Evolutionary conservation across 2,329 filamentous ascomycete species (phyloP), one percentile per base, ranked within the genome.

Genomic region (Colletotrichum sp.): DNA sequence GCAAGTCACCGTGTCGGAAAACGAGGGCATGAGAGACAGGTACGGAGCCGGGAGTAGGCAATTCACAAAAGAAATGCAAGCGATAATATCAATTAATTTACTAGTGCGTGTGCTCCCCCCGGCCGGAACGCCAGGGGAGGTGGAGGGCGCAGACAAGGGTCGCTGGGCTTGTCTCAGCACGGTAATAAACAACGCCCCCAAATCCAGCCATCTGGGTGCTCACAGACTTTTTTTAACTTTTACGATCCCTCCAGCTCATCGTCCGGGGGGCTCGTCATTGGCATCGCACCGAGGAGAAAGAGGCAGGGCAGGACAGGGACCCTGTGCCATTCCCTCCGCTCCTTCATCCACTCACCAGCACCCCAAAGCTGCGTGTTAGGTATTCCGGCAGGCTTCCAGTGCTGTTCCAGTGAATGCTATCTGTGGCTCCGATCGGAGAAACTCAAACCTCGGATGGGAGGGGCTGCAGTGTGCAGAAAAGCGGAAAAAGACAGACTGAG

Each of bases 161-260:
- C 10, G 16, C 39, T n/a, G 64, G 74, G 49, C 74, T 73, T 65
- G 74, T 76, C 70, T 76, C 64, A 76, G 64, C 72, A 71, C 62
- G 62, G 75, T 75, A 75, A 77, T 77, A 77, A 75, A 77, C 65
- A 71, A 77, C 65, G 64, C 74, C 74, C 74, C 74, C 74, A 74
- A 76, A 76, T 74, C 74, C 74, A 73, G 70, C 74, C 70, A 73
- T 76, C 73, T 76, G 73, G 73, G 60, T 71, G 71, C 71, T 75
- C 71, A 70, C 75, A 75, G 66, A 75, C 36, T 66, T 67, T 75
- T 71, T 77, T 77, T 75, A 75, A 75, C 70, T 75, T 76, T 75
- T 71, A 71, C 70, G 52, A 76, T 76, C 74, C 73, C 74, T 76
- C 74, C 71, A 76, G 65, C 74, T 66, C 71, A 76, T 76, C 74